phyloP scores from a whole-genome alignment of 768 basidiomycete species.

The Pseudohyphozyma bogoriensis region DNA sequence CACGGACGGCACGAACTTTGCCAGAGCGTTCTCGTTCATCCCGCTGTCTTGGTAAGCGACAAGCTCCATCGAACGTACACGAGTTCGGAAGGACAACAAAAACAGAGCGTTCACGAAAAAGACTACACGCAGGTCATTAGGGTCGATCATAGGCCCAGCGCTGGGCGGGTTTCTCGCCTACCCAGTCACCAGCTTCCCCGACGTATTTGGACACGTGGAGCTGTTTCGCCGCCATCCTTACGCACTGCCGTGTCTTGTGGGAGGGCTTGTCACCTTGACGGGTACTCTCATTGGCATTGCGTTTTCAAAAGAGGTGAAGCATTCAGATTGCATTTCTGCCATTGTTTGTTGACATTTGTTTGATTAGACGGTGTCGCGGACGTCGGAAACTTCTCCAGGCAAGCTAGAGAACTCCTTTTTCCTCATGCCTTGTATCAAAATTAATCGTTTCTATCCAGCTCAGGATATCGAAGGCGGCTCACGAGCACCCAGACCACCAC shows the following conservation, averaged over 20 bases:
- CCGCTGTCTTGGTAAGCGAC: constrained; percentile 27
- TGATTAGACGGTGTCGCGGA: too few relatives aligned
- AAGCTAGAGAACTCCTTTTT: background rate
- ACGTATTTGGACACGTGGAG: constrained; percentile 7
- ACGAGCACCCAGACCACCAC: background rate
- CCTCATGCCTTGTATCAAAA: background rate
- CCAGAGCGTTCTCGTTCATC: constrained; percentile 27
- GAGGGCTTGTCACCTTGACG: constrained; percentile 22
- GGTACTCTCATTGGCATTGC: constrained; percentile 23
- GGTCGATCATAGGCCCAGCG: too few relatives aligned
- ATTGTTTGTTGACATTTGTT: too few relatives aligned
- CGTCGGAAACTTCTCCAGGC: too few relatives aligned
- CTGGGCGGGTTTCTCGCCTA: constrained; percentile 31
- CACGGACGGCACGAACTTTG: constrained; percentile 31
- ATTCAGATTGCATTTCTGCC: too few relatives aligned
- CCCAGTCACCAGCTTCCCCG: constrained; percentile 21
- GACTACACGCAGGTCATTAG: too few relatives aligned
- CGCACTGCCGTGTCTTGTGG: constrained; percentile 29
- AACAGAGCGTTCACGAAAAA: too few relatives aligned
- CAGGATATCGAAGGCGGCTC: too few relatives aligned
- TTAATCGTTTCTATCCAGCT: background rate
- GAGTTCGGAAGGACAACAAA: too few relatives aligned
- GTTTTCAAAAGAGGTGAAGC: constrained; percentile 32
- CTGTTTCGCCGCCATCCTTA: constrained; percentile 10
- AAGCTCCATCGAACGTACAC: too few relatives aligned